phyloP scores from a whole-genome alignment of 2,329 filamentous ascomycete species.

The Pseudogymnoascus verrucosus region DNA sequence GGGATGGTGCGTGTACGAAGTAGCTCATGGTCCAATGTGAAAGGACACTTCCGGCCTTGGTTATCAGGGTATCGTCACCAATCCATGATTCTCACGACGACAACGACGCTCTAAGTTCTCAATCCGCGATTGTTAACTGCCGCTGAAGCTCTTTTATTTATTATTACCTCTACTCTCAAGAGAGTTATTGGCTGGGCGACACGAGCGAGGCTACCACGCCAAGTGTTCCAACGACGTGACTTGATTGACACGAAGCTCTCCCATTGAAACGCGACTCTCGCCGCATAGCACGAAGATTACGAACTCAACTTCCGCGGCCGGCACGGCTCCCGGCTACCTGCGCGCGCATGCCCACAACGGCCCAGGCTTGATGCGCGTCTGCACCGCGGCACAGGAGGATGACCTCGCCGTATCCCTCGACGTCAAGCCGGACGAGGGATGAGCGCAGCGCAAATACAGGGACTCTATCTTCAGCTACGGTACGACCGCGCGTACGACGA shows the following conservation, averaged over 20 bases:
- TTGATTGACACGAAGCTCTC: not conserved
- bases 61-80: slow-evolving; percentile 6
- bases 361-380: not conserved
- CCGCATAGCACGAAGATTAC: not conserved
- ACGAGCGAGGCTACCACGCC: not conserved
- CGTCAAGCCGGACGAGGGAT: slow-evolving; percentile 8
- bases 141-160: not conserved
- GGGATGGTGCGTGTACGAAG: not conserved
- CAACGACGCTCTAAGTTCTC: not conserved
- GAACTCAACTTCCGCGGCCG: not conserved
- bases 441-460: slow-evolving; percentile 1
- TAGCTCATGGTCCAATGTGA: not conserved
- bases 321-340: slow-evolving; percentile 1
- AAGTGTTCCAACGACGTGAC: not conserved
- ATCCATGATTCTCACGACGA: slow-evolving; percentile 3
- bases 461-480: slow-evolving; percentile 14
- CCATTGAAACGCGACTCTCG: not conserved
- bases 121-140: not conserved
- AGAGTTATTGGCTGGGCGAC: not conserved
- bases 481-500: slow-evolving; percentile 25
- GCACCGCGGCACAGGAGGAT: slow-evolving; percentile 9
- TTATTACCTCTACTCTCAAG: not conserved
- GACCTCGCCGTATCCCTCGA: slow-evolving; percentile 10
- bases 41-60: slow-evolving; percentile 7
- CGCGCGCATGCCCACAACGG: slow-evolving; percentile 3